Percentiles rank a stretch among this genome's conserved stretches.
These are phyloP conservation scores for Tylopilus balloui DNA, from an alignment of 768 basidiomycete species.

Conservation along the genomic window DNA sequence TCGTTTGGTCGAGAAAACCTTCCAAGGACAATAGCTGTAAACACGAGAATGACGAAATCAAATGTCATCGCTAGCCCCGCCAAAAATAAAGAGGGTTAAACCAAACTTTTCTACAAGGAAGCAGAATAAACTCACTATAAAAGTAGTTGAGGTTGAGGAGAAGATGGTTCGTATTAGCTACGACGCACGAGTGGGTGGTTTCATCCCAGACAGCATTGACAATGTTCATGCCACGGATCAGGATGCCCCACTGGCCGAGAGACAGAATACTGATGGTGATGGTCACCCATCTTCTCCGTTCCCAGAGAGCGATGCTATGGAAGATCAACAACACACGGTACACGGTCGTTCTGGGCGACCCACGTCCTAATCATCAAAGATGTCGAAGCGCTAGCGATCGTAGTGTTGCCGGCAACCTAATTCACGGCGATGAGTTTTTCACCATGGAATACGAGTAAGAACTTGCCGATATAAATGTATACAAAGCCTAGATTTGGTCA, in stretches of 20 bases:
- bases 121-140: constrained; percentile 48
- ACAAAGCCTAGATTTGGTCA: constrained; percentile 45
- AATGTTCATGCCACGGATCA: constrained; percentile 66
- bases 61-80: constrained; percentile 57
- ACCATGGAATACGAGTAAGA: neutral
- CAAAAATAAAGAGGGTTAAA: neutral
- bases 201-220: constrained; percentile 54
- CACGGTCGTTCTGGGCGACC: constrained; percentile 5
- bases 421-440: constrained; percentile 1
- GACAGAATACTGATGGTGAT: constrained; percentile 50
- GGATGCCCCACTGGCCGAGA: constrained; percentile 59
- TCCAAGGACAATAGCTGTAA: constrained; percentile 51
- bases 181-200: constrained; percentile 39
- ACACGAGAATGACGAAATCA: constrained; percentile 55
- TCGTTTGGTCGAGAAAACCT: constrained; percentile 45
- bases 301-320: constrained; percentile 65
- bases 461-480: constrained; percentile 63
- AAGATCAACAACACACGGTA: constrained; percentile 19
- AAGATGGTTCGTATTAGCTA: constrained; percentile 49
- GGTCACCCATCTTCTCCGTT: constrained; percentile 49
- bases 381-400: constrained; percentile 35
- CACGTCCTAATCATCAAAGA: constrained; percentile 71
- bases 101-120: neutral
- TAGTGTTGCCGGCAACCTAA: constrained; percentile 27
- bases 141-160: constrained; percentile 64